Base-by-base conservation (phyloP, 345 rosid species). In the Gossypium mustelinum region DNA sequence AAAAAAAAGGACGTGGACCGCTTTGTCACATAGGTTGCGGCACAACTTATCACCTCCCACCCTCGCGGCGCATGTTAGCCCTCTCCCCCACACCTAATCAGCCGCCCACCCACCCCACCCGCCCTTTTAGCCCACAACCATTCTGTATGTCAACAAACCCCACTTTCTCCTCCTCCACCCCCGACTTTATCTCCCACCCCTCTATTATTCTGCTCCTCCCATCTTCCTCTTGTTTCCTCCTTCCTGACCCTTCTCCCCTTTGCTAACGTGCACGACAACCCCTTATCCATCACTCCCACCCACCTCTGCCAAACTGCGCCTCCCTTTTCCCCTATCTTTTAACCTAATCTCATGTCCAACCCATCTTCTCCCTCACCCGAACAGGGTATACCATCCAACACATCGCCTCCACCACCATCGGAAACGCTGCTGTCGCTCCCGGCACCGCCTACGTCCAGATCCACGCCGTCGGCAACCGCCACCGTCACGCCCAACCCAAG, bases 41-140 rank as follows among this genome's bases (percentile, higher is more conserved):
- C 74, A 55, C 86, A 34, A 34, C 70, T 63, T 74, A 74, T 34
- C 65, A 45, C 78, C 75, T 51, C 75, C 78, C 74, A 64, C 69
- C 78, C 76, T 74, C 67, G 54, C 83, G 84, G 90, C 79, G 87
- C 84, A 87, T 82, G 80, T 84, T 85, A 85, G 87, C 71, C 67
- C 51, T 69, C 51, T 6, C 76, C 18, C 68, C 45, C 29, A 51
- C 18, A 75, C 79, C 84, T 45, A 78, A 80, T 80, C 88, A 86
- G 86, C 97, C 88, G 86, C 86, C 82, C 81, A 68, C 79, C 67
- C 85, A 83, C 77, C 85, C 81, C 68, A 39, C 70, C 77, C 75
- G 20, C 68, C 63, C 73, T 51, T 18, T 73, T 58, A 57, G 9
- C 70, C 51, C 43, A 69, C 50, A 20, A 16, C 50, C 76, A 70